phyloP scores from a whole-genome alignment of 108 stramenopile genomes.

The Pseudonitzschia pungens region DNA sequence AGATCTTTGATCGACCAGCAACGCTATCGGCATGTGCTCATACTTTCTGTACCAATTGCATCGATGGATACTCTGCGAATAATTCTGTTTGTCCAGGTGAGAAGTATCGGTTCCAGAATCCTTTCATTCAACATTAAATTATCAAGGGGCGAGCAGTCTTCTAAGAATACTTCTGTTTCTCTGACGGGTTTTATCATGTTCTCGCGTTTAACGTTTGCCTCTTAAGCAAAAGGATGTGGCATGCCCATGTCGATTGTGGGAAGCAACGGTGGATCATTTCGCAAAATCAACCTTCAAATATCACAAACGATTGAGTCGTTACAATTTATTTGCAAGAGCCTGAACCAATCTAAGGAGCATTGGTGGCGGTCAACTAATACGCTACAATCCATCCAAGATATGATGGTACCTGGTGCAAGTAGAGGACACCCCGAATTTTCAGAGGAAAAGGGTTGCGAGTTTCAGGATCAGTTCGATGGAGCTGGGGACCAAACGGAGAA shows the following conservation, averaged over 20 bases:
- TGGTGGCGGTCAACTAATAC: neutral
- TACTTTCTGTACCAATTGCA: conserved; percentile 37
- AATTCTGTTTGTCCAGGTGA: conserved; percentile 28
- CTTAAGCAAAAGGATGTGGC: conserved; percentile 24
- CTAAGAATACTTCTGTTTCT: neutral
- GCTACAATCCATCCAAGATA: conserved; percentile 13
- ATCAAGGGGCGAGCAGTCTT: neutral
- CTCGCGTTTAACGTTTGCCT: neutral
- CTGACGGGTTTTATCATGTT: neutral
- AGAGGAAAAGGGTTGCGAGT: neutral
- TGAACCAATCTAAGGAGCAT: conserved; percentile 13
- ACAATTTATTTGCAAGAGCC: conserved; percentile 15
- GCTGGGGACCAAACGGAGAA: neutral
- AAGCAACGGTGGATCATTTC: conserved; percentile 31
- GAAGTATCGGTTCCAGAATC: neutral
- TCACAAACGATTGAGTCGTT: conserved; percentile 34
- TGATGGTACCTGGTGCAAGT: neutral
- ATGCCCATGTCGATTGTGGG: conserved; percentile 44
- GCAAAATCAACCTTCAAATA: conserved; percentile 42
- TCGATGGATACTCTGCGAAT: conserved; percentile 29
- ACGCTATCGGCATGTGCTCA: conserved; percentile 37
- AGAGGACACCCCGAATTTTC: neutral
- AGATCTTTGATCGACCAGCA: conserved; percentile 36
- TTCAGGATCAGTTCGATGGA: neutral
- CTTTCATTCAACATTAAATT: neutral